Evolutionary conservation across 768 basidiomycete species (phyloP).

Genomic region (Pholiota conissans): DNA sequence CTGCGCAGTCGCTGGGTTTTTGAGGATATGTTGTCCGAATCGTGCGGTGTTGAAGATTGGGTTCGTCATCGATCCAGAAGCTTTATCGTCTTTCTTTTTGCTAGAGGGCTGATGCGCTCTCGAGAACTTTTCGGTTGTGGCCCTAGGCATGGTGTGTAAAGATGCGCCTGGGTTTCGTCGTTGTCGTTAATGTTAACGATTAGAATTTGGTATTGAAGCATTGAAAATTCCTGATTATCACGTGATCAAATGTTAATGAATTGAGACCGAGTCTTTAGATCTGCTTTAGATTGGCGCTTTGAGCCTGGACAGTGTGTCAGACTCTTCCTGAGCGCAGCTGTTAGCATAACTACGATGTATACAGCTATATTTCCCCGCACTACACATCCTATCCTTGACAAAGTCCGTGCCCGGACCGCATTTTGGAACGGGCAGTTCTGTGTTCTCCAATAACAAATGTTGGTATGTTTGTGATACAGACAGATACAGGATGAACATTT

Average conservation of each 20-base stretch:
- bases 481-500: background rate
- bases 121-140: constrained; percentile 73
- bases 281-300: no score
- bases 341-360: no score
- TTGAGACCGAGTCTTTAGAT: no score
- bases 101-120: constrained; percentile 67
- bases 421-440: background rate
- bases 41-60: constrained; percentile 93
- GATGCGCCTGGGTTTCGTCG: background rate
- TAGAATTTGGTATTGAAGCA: background rate
- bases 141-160: constrained; percentile 63
- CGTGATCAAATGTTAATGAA: background rate
- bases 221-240: background rate
- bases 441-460: background rate
- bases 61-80: constrained; percentile 59
- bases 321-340: no score
- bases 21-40: constrained; percentile 97
- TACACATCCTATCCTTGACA: no score
- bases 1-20: constrained; percentile 90
- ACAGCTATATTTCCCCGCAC: no score
- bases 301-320: no score
- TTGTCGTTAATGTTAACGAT: background rate
- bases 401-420: background rate
- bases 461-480: background rate
- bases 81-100: constrained; percentile 42